phyloP scores from a whole-genome alignment of 345 rosid genomes.

The Salix exigua region DNA sequence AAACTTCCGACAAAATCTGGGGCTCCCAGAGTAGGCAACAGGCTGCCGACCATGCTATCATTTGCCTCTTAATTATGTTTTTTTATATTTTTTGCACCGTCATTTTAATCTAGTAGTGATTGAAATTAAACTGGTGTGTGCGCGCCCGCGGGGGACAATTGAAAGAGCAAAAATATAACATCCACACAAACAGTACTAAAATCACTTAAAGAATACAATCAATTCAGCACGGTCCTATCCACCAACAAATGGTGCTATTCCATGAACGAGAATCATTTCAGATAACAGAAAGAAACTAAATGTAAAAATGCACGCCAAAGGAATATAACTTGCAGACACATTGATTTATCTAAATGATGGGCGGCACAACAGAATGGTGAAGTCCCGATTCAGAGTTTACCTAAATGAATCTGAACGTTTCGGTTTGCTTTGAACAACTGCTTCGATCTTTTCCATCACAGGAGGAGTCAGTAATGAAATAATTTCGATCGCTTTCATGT shows the following conservation, averaged over 20 bases:
- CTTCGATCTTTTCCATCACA: slow-evolving; percentile 87
- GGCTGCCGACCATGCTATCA: too few relatives aligned
- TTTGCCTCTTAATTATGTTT: too few relatives aligned
- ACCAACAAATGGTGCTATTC: not conserved
- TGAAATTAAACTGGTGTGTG: too few relatives aligned
- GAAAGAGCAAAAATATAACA: not conserved
- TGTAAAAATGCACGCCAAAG: not conserved
- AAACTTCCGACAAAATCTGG: too few relatives aligned
- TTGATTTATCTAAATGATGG: not conserved
- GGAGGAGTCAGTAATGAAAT: slow-evolving; percentile 77
- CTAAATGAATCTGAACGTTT: slow-evolving; percentile 84
- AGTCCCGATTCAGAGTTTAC: slow-evolving; percentile 19
- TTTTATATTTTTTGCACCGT: too few relatives aligned
- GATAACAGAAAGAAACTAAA: not conserved
- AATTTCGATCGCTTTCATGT: slow-evolving; percentile 93
- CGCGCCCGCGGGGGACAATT: not conserved
- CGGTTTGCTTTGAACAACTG: slow-evolving; percentile 77
- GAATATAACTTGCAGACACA: not conserved
- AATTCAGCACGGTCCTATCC: not conserved
- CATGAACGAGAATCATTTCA: not conserved
- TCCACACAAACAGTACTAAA: not conserved
- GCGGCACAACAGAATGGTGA: not conserved
- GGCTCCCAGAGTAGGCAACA: too few relatives aligned
- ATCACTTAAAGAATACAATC: not conserved
- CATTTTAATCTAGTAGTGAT: too few relatives aligned